phyloP scores from a whole-genome alignment of 208 protist species.

The Crithidia acanthocephali region DNA sequence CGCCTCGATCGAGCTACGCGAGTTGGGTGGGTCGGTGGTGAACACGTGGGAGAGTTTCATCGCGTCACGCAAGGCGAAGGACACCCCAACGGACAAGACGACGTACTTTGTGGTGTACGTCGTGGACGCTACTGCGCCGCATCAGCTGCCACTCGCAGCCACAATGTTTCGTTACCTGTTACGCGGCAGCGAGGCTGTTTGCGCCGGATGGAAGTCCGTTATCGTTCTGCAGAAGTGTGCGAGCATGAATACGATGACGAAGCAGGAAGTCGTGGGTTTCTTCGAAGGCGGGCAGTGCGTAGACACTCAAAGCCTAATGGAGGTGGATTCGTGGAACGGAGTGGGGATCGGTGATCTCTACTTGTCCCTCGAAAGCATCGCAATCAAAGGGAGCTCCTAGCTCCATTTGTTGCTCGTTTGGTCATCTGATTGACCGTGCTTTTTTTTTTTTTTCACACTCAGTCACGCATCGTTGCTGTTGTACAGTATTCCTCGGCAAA shows the following conservation, averaged over 20 bases:
- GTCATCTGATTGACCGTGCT: too few species aligned
- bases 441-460: background rate
- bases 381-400: background rate
- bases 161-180: conserved; percentile 47
- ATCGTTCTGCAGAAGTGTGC: conserved; percentile 71
- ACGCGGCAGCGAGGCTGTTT: conserved; percentile 31
- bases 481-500: background rate
- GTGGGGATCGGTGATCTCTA: conserved; percentile 62
- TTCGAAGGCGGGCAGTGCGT: conserved; percentile 18
- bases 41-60: conserved; percentile 77
- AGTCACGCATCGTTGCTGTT: background rate
- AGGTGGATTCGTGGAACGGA: conserved; percentile 83
- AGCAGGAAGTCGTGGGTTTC: conserved; percentile 43
- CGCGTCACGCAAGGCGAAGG: conserved; percentile 29
- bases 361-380: conserved; percentile 36
- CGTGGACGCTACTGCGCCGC: conserved; percentile 63
- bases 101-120: conserved; percentile 65
- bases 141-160: conserved; percentile 54
- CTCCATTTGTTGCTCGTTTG: too few species aligned
- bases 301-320: conserved; percentile 33
- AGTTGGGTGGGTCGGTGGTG: conserved; percentile 67
- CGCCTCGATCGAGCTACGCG: conserved; percentile 55
- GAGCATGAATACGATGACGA: conserved; percentile 47
- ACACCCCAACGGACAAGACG: conserved; percentile 8
- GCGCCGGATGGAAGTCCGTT: conserved; percentile 56